phyloP scores from a whole-genome alignment of 1,139 yeast genomes.

The Candida glucosophila region DNA sequence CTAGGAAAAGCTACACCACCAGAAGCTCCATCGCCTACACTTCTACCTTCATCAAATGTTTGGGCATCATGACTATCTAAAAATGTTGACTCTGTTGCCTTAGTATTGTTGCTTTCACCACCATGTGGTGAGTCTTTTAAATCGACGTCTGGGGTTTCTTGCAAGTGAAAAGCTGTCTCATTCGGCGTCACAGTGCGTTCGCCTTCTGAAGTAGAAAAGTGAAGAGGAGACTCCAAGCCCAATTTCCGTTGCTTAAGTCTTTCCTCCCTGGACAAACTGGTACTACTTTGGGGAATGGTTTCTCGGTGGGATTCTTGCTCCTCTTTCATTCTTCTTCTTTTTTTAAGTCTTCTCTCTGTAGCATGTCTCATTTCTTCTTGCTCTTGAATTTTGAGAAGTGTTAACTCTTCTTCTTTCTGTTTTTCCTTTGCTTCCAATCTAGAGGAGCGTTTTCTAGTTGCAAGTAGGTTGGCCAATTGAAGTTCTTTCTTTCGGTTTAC shows the following conservation, averaged over 20 bases:
- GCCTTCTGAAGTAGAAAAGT: no score
- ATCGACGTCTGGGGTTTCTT: no score
- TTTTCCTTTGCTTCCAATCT: conserved; percentile 44
- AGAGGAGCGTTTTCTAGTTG: conserved; percentile 41
- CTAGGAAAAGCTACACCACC: no score
- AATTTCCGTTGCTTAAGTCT: conserved; percentile 29
- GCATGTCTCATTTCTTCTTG: conserved; percentile 23
- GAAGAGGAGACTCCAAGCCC: no score
- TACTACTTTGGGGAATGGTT: conserved; percentile 6
- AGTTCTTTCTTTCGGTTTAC: conserved; percentile 38
- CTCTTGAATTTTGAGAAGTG: conserved; percentile 22
- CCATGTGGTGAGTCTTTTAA: no score
- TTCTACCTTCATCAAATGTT: no score
- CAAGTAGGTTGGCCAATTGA: conserved; percentile 38
- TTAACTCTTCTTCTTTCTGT: conserved; percentile 29
- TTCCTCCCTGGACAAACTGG: conserved; percentile 32
- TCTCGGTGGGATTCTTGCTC: conserved; percentile 4
- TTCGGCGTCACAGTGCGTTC: no score
- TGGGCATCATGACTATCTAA: no score
- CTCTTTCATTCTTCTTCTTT: conserved; percentile 20
- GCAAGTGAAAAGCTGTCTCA: no score
- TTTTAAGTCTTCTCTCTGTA: conserved; percentile 29
- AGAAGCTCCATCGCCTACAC: no score
- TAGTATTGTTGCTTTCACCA: no score
- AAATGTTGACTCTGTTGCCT: no score